Evolutionary conservation across 306 rosid species (phyloP).

Genomic region (Castanea mollissima): DNA sequence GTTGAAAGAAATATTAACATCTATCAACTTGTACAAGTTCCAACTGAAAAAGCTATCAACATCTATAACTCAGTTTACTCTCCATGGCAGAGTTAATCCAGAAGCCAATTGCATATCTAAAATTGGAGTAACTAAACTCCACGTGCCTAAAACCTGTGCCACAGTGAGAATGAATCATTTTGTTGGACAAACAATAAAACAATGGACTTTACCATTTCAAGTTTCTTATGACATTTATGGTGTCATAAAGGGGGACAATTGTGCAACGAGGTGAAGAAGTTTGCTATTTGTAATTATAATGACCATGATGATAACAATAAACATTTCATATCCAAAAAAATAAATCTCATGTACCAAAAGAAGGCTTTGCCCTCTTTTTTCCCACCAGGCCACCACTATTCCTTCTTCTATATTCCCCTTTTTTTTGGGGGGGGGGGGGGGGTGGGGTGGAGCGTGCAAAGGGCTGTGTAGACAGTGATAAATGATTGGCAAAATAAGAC

Average conservation of each 20-base stretch:
- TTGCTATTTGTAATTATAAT: no score
- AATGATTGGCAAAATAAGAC: not conserved
- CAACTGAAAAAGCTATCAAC: not conserved
- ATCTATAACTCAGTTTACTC: not conserved
- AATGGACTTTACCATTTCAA: not conserved
- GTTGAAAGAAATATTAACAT: not conserved
- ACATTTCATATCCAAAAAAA: not conserved
- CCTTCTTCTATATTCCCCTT: no score
- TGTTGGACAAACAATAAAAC: not conserved
- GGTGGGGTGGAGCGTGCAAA: no score
- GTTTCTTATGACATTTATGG: not conserved
- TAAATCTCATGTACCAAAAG: not conserved
- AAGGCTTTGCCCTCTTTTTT: not conserved
- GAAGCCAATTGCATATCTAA: not conserved
- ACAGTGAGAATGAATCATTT: not conserved
- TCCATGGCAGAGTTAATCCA: not conserved
- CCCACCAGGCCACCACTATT: no score
- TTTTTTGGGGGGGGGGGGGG: no score
- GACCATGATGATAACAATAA: not conserved
- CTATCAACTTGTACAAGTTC: no score
- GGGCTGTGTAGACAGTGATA: not conserved
- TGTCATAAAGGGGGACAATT: no score
- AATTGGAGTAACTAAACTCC: not conserved
- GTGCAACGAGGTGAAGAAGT: no score
- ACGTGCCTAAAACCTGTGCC: not conserved